Percentiles rank a stretch among this genome's conserved stretches.
phyloP scores from a whole-genome alignment of 371 early-diverging fungal genomes.

The Scutellospora calospora region DNA sequence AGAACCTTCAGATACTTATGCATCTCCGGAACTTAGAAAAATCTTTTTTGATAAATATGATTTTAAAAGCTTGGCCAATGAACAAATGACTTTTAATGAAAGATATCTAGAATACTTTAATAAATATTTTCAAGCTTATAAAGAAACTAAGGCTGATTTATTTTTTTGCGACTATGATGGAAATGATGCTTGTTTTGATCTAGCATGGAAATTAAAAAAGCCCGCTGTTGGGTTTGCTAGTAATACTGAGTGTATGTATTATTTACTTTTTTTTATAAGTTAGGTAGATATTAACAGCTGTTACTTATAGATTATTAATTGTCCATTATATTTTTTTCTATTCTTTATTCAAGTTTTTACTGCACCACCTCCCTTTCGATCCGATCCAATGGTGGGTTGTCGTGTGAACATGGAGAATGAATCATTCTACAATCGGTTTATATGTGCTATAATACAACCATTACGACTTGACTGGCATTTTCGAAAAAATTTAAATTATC shows the following conservation, averaged over 20 bases:
- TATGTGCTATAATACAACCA: constrained; percentile 21
- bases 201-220: not conserved
- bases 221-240: not conserved
- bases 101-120: not conserved
- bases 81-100: not conserved
- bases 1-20: too few species aligned
- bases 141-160: not conserved
- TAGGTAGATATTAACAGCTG: too few species aligned
- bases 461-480: not conserved
- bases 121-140: not conserved
- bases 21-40: too few species aligned
- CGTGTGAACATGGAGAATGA: constrained; percentile 10
- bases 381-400: constrained; percentile 19
- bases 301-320: too few species aligned
- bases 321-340: not conserved
- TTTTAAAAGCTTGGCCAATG: not conserved
- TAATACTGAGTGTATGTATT: not conserved
- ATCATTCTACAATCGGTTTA: constrained; percentile 20
- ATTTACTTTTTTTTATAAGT: not conserved
- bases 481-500: too few species aligned
- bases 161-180: constrained; percentile 16
- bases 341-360: not conserved
- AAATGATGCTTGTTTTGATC: constrained; percentile 13
- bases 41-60: too few species aligned
- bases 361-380: not conserved